Evolutionary conservation across 805 yeast genomes (phyloP).

Genomic region (Sugiyamaella smithiae): DNA sequence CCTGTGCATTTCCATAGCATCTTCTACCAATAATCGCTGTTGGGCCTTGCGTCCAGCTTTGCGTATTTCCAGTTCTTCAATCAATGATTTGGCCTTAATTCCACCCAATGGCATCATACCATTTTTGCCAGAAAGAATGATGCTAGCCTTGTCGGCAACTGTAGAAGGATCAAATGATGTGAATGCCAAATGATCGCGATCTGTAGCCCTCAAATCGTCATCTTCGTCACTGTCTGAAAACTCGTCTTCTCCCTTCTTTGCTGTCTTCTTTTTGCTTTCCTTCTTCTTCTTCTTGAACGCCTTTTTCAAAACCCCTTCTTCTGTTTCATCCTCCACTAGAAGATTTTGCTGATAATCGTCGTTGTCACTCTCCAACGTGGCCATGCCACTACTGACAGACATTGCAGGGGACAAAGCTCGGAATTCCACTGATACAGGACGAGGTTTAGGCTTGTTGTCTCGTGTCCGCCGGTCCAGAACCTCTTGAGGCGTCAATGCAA

Average conservation of each 20-base stretch:
- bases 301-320: slow-evolving; percentile 6
- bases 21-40: slow-evolving; percentile 25
- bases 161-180: slow-evolving; percentile 28
- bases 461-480: slow-evolving; percentile 3
- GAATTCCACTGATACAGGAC: background rate
- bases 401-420: slow-evolving; percentile 22
- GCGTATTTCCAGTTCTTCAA: slow-evolving; percentile 38
- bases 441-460: background rate
- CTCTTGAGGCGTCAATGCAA: background rate
- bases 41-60: slow-evolving; percentile 33
- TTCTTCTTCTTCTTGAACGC: background rate
- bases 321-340: slow-evolving; percentile 9
- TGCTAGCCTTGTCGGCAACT: slow-evolving; percentile 10
- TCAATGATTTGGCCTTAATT: slow-evolving; percentile 32
- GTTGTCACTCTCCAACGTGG: slow-evolving; percentile 32
- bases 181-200: slow-evolving; percentile 28
- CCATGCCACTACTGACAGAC: slow-evolving; percentile 30
- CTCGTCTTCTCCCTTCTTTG: slow-evolving; percentile 12
- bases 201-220: slow-evolving; percentile 6
- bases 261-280: slow-evolving; percentile 4
- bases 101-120: slow-evolving; percentile 13
- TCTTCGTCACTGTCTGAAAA: slow-evolving; percentile 16
- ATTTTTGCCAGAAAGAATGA: slow-evolving; percentile 3
- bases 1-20: slow-evolving; percentile 21
- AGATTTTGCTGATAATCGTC: slow-evolving; percentile 27